Evolutionary conservation across 805 yeast genomes (phyloP).

Genomic region (Saccharomycopsis sp.): DNA sequence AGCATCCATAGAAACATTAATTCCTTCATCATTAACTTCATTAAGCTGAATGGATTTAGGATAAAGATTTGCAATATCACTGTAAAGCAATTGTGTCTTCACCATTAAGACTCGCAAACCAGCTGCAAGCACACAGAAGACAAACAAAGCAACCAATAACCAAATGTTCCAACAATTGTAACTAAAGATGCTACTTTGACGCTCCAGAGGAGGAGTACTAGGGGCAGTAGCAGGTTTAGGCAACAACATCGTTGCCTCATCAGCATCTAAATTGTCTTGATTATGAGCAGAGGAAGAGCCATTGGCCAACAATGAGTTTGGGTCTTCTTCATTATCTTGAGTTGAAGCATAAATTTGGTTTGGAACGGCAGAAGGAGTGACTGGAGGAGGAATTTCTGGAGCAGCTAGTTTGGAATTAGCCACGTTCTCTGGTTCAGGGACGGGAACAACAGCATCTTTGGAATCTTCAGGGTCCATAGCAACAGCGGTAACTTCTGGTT

Average conservation of each 20-base stretch:
- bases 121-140: background rate
- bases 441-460: no score
- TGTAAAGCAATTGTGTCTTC: background rate
- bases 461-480: no score
- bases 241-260: background rate
- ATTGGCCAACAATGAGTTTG: no score
- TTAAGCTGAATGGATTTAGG: background rate
- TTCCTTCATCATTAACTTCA: slow-evolving; percentile 5
- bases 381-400: no score
- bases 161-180: background rate
- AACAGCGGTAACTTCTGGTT: no score
- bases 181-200: background rate
- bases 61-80: slow-evolving; percentile 3
- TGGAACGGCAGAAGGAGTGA: no score
- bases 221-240: slow-evolving; percentile 2
- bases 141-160: background rate
- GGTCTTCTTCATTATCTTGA: no score
- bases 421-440: no score
- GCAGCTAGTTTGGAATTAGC: no score
- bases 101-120: background rate
- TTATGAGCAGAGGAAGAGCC: no score
- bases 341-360: no score
- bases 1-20: slow-evolving; percentile 2
- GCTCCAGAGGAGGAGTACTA: background rate
- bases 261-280: background rate